Conservation (phyloP, 2,329 filamentous ascomycete genomes). For the Cryoendolithus antarcticus region DNA sequence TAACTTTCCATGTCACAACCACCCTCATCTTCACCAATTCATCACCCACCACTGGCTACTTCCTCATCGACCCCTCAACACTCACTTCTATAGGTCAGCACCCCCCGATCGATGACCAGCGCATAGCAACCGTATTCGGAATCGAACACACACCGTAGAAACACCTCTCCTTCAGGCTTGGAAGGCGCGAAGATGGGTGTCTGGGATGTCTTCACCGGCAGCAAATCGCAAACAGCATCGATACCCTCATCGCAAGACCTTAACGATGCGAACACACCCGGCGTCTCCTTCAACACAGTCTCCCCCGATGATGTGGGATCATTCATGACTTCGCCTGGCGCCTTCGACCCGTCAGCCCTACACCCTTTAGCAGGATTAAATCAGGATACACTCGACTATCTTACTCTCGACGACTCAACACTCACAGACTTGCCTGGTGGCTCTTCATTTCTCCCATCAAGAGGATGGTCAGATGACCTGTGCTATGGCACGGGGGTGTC, state of each 20-base stretch:
- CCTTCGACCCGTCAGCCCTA: conserved; percentile 76
- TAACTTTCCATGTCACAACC: no score
- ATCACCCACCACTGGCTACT: conserved; percentile 1
- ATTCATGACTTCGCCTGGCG: conserved; percentile 64
- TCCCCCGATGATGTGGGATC: conserved; percentile 65
- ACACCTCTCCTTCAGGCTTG: background rate
- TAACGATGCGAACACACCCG: conserved; percentile 29
- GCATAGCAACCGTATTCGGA: no score
- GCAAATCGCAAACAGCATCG: conserved; percentile 36
- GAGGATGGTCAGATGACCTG: conserved; percentile 95
- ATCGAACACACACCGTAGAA: no score
- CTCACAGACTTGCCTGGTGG: conserved; percentile 76
- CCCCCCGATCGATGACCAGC: no score
- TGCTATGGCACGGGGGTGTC: conserved; percentile 95
- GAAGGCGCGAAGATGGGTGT: conserved; percentile 33
- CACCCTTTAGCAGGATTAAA: conserved; percentile 91
- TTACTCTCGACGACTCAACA: conserved; percentile 82
- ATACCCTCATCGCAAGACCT: conserved; percentile 27
- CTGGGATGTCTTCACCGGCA: conserved; percentile 51
- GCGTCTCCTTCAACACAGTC: conserved; percentile 41
- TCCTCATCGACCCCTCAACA: no score
- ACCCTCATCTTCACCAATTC: background rate
- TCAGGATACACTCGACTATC: conserved; percentile 86
- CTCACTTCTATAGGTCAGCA: no score
- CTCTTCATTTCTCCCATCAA: conserved; percentile 79